Evolutionary conservation across 176 grass and related monocot genomes (phyloP), one percentile per base, ranked within the genome.

Genomic region (Phyllostachys edulis): DNA sequence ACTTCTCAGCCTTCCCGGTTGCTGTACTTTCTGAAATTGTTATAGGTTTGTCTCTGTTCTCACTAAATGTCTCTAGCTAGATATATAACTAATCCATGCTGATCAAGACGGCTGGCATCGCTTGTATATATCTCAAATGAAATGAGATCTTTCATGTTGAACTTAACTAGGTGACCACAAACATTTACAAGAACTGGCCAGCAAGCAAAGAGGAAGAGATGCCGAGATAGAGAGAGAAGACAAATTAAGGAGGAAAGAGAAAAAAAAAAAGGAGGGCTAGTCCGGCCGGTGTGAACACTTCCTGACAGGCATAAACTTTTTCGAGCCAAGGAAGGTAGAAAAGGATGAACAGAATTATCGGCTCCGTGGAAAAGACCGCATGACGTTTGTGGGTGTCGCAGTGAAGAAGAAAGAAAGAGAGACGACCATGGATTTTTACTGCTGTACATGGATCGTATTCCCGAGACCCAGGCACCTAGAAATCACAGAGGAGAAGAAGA

Each of bases 281-380:
- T 59, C 34, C 26, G 55, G 59, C 69, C 42, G 62, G 66, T 27
- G 67, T 13, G 63, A 71, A 84, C 20, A 52, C 29, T 29, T 29
- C 7, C 73, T 83, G 84, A 90, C 80, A 75, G 1, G 44, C 61
- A 82, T 78, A 73, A 83, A 90, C 84, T 78, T 86, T 83, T 79
- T 83, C 74, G 74, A 90, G 18, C 77, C 82, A 71, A 52, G 63
- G 7, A 71, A 64, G 54, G 67, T 59, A 73, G 67, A 38, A 34
- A 73, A 47, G 84, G 67, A 82, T 49, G 76, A 67, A 69, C 46
- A 73, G 32, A 80, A 44, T 73, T 67, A 38, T 45, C 74, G 75
- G 34, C 5, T 47, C 60, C 63, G 62, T 46, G 78, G 79, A 85
- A 63, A 73, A 69, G 32, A 79, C 38, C 47, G 15, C 39, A 72